Base-by-base conservation (phyloP, 805 yeast species). In the Wickerhamiella alocasiicola region DNA sequence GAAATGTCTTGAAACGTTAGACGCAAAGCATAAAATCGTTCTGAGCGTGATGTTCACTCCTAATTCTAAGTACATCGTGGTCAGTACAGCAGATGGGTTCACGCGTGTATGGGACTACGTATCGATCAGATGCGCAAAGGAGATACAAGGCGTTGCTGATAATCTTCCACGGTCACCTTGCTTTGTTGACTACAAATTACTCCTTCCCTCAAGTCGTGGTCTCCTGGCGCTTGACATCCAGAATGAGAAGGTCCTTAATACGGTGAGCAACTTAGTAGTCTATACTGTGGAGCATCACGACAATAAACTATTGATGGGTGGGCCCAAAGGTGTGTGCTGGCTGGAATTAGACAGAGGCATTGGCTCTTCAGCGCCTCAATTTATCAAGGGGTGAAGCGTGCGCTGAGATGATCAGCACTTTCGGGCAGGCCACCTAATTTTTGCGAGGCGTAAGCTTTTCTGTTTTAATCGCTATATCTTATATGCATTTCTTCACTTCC, bases 71-170 rank as follows among this genome's bases (percentile, higher is more conserved):
- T 85, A 70, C 51, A 67, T 88, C 3, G 62, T 84, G 31, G 81
- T 91, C 26, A 74, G 84, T 16, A 75, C 94, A 12, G 62, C 82
- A 43, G 95, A 85, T 57, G 95, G 95, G 3, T 63, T 68, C 3
- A 63, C 85, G 3, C 65, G 88, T 45, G 55, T 87, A 26, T 87
- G 95, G 95, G 91, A 84, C 58, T 84, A 81, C 58, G 74, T 82
- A 72, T 70, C 74, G 49, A 82, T 83, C 52, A 71, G 70, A 47
- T 87, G 83, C 18, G 80, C 83, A 25, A 82, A 84, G 55, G 82
- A 94, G 0, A 80, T 68, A 51, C 12, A 24, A n/a, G 43, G 33
- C 39, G 36, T 26, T 2, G 34, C 21, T 11, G 44, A 39, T 35
- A 19, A 13, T 7, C 19, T 13, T 19, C 18, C 44, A 15, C 42